Conservation (phyloP, 2,329 filamentous ascomycete genomes). For the Paraphaeosphaeria sporulosa region DNA sequence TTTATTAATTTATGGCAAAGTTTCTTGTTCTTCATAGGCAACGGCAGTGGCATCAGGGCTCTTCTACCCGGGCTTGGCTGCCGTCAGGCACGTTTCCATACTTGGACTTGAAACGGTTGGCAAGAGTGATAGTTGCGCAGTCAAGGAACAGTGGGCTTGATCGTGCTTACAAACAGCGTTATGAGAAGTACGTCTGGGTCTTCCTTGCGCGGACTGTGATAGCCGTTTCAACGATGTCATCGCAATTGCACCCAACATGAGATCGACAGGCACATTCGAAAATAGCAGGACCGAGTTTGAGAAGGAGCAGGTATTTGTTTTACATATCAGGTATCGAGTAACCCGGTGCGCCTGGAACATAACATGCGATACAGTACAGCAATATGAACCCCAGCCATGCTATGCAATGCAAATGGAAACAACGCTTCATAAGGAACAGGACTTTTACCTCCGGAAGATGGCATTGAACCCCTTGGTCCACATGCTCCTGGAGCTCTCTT, state of each 20-base stretch:
- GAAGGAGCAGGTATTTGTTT: not conserved
- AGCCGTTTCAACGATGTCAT: not conserved
- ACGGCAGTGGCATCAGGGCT: conserved; percentile 10
- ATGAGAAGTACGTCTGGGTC: too few relatives aligned
- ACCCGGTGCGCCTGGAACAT: conserved; percentile 20
- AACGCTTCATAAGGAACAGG: conserved; percentile 9
- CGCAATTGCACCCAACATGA: not conserved
- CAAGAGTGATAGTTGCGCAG: not conserved
- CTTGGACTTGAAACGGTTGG: conserved; percentile 2
- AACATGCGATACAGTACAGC: conserved; percentile 33
- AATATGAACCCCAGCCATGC: conserved; percentile 24
- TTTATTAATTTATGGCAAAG: conserved; percentile 18
- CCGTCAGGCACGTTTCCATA: conserved; percentile 4
- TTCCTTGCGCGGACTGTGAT: too few relatives aligned
- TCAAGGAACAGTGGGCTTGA: not conserved
- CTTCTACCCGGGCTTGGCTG: conserved; percentile 25
- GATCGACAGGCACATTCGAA: not conserved
- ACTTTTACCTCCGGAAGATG: conserved; percentile 26
- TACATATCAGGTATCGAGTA: conserved; percentile 23
- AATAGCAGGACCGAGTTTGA: not conserved
- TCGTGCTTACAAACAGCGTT: too few relatives aligned
- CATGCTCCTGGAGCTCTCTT: conserved; percentile 39
- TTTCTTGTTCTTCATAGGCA: not conserved
- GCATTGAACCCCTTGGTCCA: conserved; percentile 43
- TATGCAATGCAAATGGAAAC: conserved; percentile 19